Evolutionary conservation across 1,284 basidiomycete genomes (phyloP), one percentile per base, ranked within the genome.

Genomic region (Gastroboletus turbinatus): DNA sequence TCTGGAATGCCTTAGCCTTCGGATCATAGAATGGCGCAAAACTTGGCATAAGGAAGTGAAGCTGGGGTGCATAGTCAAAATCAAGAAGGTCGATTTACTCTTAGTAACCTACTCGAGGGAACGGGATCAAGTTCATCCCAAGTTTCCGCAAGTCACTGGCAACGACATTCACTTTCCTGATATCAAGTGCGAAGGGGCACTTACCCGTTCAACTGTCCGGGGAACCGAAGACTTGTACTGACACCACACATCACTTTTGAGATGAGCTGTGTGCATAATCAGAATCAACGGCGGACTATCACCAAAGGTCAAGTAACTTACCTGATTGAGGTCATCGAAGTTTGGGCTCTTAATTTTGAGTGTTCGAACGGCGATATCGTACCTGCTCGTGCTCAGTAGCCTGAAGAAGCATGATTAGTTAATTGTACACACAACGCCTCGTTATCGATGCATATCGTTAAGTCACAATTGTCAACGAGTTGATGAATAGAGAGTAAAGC

Each of bases 401-500:
- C 7, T 21, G 50, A 51, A 29, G 39, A 30, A 39, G 29, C 0
- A 40, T 29, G 30, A 25, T 16, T 6, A 29, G 9, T 16, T n/a
- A 19, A 47, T 16, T 25, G 16, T 10, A 76, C 82, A 49, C 56
- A 94, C 80, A 97, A 75, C 5, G 95, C 95, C 74, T 98, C 94
- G 73, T 98, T 98, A 75, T 98, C 92, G 52, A 97, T 85, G 72
- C 92, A 93, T 65, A 96, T 85, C 5, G 92, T 92, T 59, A 96
- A 77, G 74, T 98, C 96, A 54, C 90, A 87, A 73, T 92, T 92
- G 65, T 98, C 95, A 16, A 96, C 83, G 21, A 98, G 83, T 75
- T 96, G 95, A 74, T 98, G 91, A 48, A 94, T 78, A 2, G 95
- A 94, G 14, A 98, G 82, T 49, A 94, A 80, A 3, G 94, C 87